Conservation (phyloP, 768 basidiomycete species). For the Tubosaeta brunneosetosa region DNA sequence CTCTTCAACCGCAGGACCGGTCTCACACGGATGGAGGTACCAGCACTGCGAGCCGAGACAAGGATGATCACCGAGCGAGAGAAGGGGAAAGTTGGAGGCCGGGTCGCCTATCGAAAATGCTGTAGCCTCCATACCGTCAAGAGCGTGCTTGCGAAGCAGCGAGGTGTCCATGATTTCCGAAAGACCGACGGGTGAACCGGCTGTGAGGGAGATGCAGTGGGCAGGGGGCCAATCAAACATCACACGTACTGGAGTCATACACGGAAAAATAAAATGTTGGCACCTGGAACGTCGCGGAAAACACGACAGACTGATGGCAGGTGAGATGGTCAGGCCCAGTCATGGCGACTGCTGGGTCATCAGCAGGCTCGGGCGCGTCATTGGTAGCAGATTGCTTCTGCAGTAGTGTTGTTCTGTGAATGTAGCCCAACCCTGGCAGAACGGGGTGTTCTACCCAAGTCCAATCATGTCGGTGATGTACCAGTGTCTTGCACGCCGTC, state of each 20-base stretch:
- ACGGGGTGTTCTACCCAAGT: constrained; percentile 57
- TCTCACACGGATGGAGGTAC: constrained; percentile 89
- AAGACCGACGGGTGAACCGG: constrained; percentile 58
- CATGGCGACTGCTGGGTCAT: constrained; percentile 39
- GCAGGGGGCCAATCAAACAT: constrained; percentile 7
- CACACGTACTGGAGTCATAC: constrained; percentile 59
- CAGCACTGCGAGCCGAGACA: constrained; percentile 68
- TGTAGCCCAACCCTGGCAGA: constrained; percentile 43
- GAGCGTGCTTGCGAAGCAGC: constrained; percentile 50
- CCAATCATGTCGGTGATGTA: constrained; percentile 46
- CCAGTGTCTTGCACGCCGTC: constrained; percentile 49
- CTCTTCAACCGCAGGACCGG: constrained; percentile 60
- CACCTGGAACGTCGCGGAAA: constrained; percentile 74
- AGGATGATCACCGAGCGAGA: constrained; percentile 88
- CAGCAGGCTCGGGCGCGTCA: constrained; percentile 17
- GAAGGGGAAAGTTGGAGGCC: constrained; percentile 59
- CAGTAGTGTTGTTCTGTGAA: constrained; percentile 37
- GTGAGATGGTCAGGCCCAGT: constrained; percentile 33
- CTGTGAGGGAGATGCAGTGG: constrained; percentile 36
- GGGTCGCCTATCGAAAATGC: constrained; percentile 51
- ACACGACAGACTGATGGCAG: constrained; percentile 65
- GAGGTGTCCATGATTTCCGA: constrained; percentile 51
- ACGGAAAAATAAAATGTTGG: constrained; percentile 82
- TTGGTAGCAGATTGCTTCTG: constrained; percentile 4
- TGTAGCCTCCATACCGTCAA: constrained; percentile 43